Percentiles rank a stretch among this genome's conserved stretches.
Conservation (phyloP, 2,329 filamentous ascomycete species). For the Claviceps pusilla region DNA sequence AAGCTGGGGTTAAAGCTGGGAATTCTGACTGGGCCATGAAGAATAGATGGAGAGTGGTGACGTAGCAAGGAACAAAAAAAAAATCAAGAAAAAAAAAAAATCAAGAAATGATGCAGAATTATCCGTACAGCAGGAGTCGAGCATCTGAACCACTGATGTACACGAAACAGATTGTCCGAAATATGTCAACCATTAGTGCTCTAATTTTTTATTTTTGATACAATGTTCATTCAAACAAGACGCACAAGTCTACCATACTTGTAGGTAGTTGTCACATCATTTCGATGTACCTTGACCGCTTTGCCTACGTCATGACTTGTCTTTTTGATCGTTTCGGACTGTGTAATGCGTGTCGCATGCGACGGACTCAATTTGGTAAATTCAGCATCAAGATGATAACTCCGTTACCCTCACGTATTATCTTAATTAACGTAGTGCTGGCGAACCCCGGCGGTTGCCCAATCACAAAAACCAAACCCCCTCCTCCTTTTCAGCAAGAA, state of each 20-base stretch:
- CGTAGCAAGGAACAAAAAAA: neutral
- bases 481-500: neutral
- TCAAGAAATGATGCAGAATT: neutral
- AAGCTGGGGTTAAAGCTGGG: neutral
- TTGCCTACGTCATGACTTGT: neutral
- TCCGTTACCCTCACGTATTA: too few relatives aligned
- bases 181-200: neutral
- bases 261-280: neutral
- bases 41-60: neutral
- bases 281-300: neutral
- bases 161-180: neutral
- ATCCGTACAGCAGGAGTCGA: neutral
- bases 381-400: too few relatives aligned
- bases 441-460: too few relatives aligned
- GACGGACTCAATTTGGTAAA: too few relatives aligned
- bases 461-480: too few relatives aligned
- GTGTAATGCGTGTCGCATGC: neutral
- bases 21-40: neutral
- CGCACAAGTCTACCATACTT: neutral
- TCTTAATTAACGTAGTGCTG: too few relatives aligned
- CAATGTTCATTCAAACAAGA: neutral
- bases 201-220: neutral
- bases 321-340: neutral
- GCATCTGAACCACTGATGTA: neutral
- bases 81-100: too few relatives aligned